Evolutionary conservation across 768 basidiomycete genomes (phyloP), one percentile per base, ranked within the genome.

Genomic region (Clitopilus passeckerianus): DNA sequence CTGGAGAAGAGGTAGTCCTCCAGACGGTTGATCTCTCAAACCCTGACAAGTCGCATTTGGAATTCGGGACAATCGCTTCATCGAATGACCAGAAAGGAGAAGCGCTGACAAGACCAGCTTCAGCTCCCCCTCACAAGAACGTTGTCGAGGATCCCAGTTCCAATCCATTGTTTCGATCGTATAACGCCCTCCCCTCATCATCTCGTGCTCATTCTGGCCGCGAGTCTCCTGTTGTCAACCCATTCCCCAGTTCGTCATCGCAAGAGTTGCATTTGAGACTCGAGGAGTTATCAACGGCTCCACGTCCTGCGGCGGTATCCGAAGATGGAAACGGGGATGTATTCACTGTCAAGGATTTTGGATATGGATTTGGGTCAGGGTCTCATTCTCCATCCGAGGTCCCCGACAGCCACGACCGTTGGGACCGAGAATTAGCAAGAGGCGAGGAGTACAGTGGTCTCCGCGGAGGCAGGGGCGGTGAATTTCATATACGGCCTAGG

Each of bases 341-440:
- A 10, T 82, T 80, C 68, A 77, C 79, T 58, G 86, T 88, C 46
- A 80, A 77, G 61, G 78, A 89, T 64, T 87, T 77, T 58, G 87
- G 87, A 8, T 88, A 73, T 65, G 86, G 86, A 5, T 88, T 88
- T 61, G 87, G 87, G 0, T 70, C 74, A 12, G 68, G 70, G 35
- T 15, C 16, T 22, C 34, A 22, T 16, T 33, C 56, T 23, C 34
- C 46, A 5, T 16, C 46, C 16, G 46, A 50, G 18, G 20, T 18
- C 46, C 16, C 46, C n/a, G 18, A 50, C 20, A 50, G 18, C 20
- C 10, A 18, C 10, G 3, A 50, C 9, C 16, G 10, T 10, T 9
- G 12, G 22, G 5, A 50, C 9, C 46, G 18, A n/a, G 46, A 50
- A 7, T 12, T 12, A 3, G 12, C 7, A 18, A 23, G 16, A 24